Evolutionary conservation across 345 rosid species (phyloP), one percentile per base, ranked within the genome.

Genomic region (Populus euphratica): DNA sequence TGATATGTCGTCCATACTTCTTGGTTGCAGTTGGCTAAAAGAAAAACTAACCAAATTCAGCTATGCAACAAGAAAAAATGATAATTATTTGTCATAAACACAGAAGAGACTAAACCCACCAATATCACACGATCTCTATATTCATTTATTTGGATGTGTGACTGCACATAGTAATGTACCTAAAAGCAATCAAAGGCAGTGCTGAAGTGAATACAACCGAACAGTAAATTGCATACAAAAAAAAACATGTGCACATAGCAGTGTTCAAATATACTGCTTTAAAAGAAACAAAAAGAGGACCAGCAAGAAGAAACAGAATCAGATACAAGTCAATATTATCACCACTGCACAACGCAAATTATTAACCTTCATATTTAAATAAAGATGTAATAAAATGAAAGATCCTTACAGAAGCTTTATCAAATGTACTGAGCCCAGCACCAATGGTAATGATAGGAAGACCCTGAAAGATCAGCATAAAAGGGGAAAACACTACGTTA

Each of bases 61-160:
- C 56, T 62, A 69, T 70, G 16, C 4, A 23, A 50, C n/a, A 69
- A 41, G 47, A 54, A 65, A 33, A 16, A 63, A 44, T 27, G 44
- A 39, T 27, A 39, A 44, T 14, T 12, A 72, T 52, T 62, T 27
- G 66, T 35, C 39, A 13, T 76, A 69, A 54, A 38, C 25, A 33
- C 23, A 50, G 47, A 9, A 36, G 64, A 69, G 75, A 67, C 50
- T 49, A 63, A 47, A 90, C 99, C 88, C 83, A 95, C 98, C 88
- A 93, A 85, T 76, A 95, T 68, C 66, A 93, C 89, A 72, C 93
- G 88, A 79, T 93, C 99, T 70, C 99, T 81, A 77, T 86, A 95
- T 83, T 95, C 99, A 73, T 95, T 95, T 81, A 95, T 88, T 87
- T 95, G 99, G 79, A 95, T 95, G 76, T 95, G 98, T 49, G 99